phyloP scores from a whole-genome alignment of 2,329 filamentous ascomycete species.

The Neodidymelliopsis sp. region DNA sequence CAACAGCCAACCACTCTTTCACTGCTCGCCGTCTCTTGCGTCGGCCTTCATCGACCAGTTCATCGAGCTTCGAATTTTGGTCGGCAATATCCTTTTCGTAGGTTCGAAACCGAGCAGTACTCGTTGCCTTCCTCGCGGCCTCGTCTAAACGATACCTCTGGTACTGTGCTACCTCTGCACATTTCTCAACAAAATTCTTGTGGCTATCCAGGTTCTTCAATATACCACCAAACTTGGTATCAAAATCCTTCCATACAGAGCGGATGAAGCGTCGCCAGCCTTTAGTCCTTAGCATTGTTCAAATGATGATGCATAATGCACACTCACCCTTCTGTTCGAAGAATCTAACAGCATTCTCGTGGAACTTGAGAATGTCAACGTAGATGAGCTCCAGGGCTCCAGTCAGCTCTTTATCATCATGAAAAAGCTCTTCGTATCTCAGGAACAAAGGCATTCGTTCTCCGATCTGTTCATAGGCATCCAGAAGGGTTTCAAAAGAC shows the following conservation, averaged over 20 bases:
- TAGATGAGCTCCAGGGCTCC: constrained; percentile 47
- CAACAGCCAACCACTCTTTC: constrained; percentile 31
- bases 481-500: constrained; percentile 47
- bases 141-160: background rate
- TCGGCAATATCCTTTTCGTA: constrained; percentile 27
- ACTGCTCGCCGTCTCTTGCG: constrained; percentile 23
- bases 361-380: constrained; percentile 51
- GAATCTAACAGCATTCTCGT: constrained; percentile 42
- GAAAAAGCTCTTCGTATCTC: constrained; percentile 44
- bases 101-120: background rate
- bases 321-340: constrained; percentile 31
- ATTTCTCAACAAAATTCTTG: constrained; percentile 34
- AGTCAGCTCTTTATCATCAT: constrained; percentile 38
- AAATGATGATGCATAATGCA: constrained; percentile 6
- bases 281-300: background rate
- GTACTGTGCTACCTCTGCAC: constrained; percentile 29
- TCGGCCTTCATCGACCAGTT: constrained; percentile 18
- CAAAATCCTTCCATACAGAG: constrained; percentile 40
- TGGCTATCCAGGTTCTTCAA: constrained; percentile 36
- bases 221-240: constrained; percentile 38
- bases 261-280: constrained; percentile 32
- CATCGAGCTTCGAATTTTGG: constrained; percentile 21
- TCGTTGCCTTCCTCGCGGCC: background rate
- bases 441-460: constrained; percentile 49
- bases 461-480: constrained; percentile 51